Evolutionary conservation across 768 basidiomycete genomes (phyloP).

Genomic region (Mycena epipterygia): DNA sequence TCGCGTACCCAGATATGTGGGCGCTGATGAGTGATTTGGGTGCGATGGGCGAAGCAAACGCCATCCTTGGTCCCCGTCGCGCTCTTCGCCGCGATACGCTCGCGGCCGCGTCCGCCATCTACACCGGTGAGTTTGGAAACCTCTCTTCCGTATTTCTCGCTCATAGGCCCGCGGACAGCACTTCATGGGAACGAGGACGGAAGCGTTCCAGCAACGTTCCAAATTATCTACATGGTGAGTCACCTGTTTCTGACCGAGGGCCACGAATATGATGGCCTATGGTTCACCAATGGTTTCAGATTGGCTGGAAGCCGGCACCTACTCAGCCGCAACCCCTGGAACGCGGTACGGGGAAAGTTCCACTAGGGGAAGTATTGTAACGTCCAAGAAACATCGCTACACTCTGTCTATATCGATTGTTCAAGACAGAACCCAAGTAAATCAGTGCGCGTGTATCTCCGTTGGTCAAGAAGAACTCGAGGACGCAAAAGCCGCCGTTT

Average conservation of each 20-base stretch:
- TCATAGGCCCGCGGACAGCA: constrained; percentile 58
- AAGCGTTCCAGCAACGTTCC: constrained; percentile 93
- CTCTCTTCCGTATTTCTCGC: background rate
- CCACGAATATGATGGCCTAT: background rate
- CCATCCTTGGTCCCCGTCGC: constrained; percentile 71
- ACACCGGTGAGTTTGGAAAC: constrained; percentile 72
- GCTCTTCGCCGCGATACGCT: constrained; percentile 85
- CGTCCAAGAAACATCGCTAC: background rate
- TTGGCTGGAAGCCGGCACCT: constrained; percentile 86
- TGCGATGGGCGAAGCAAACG: constrained; percentile 97
- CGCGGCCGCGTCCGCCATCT: constrained; percentile 92
- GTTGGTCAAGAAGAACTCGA: constrained; percentile 20
- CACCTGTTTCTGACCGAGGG: background rate
- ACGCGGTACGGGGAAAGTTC: constrained; percentile 58
- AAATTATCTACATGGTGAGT: constrained; percentile 92
- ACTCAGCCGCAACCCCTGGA: constrained; percentile 73
- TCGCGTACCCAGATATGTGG: constrained; percentile 96
- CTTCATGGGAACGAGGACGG: constrained; percentile 90
- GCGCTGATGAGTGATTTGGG: constrained; percentile 94
- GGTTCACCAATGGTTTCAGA: constrained; percentile 58
- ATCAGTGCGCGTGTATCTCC: constrained; percentile 11
- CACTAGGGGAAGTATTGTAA: constrained; percentile 31
- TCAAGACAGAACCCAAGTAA: constrained; percentile 23
- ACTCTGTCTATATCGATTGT: constrained; percentile 7
- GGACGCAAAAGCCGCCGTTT: constrained; percentile 13